Percentiles rank a stretch among this genome's conserved stretches.
These are phyloP conservation scores for Globisporangium recalcitrans DNA, from an alignment of 352 stramenopile species.

Conservation along the genomic window DNA sequence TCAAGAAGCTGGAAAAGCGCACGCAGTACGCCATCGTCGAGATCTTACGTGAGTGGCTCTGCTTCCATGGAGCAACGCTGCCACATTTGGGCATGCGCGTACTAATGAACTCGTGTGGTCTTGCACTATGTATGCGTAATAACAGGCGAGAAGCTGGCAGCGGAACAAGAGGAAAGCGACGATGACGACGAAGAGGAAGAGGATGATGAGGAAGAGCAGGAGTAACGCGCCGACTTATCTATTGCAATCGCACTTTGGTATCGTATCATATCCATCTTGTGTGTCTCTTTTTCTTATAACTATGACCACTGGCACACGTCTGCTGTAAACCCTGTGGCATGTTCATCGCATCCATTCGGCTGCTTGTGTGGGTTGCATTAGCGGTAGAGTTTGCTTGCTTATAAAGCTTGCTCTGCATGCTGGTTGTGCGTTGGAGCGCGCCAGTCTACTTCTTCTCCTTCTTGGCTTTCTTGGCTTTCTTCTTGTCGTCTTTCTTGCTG, in stretches of 20 bases:
- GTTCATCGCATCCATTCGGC: too few relatives aligned
- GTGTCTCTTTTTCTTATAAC: conserved; percentile 27
- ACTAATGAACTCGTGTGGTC: neutral
- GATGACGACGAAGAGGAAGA: conserved; percentile 46
- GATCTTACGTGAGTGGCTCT: conserved; percentile 61
- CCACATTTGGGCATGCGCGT: too few relatives aligned
- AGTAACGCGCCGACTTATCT: conserved; percentile 3
- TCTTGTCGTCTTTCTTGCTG: conserved; percentile 44
- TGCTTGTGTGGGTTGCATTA: too few relatives aligned
- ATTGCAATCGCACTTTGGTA: conserved; percentile 5
- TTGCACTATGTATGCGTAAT: neutral
- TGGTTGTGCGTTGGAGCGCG: neutral
- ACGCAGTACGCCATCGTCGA: conserved; percentile 85
- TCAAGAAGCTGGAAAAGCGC: conserved; percentile 82
- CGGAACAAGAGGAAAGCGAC: conserved; percentile 56
- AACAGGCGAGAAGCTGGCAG: conserved; percentile 76
- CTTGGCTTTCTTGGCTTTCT: conserved; percentile 71
- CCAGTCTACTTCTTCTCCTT: conserved; percentile 56
- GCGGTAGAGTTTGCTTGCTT: conserved; percentile 36
- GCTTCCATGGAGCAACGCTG: neutral
- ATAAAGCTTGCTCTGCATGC: neutral
- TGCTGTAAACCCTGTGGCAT: neutral
- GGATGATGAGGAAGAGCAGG: conserved; percentile 31
- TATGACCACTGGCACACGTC: conserved; percentile 20
- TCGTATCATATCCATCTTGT: conserved; percentile 1